Evolutionary conservation across 1,139 yeast genomes (phyloP).

Genomic region (Hyphopichia pseudoburtonii): DNA sequence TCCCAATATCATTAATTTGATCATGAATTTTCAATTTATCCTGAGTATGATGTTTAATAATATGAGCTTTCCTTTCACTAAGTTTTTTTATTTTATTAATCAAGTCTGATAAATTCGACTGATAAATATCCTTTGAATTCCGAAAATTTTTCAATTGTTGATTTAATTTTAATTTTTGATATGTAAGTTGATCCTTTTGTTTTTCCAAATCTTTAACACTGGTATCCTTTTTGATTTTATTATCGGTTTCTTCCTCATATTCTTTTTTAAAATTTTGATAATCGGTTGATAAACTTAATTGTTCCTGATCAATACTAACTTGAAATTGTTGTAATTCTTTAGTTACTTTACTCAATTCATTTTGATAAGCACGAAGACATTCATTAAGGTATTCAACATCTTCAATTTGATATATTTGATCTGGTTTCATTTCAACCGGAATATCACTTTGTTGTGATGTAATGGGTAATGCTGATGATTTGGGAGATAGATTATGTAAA

Average conservation of each 20-base stretch:
- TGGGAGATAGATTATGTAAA: background rate
- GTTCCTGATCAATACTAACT: constrained; percentile 21
- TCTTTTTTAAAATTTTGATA: constrained; percentile 23
- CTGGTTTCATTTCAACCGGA: constrained; percentile 12
- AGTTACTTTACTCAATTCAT: constrained; percentile 25
- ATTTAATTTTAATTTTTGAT: constrained; percentile 33
- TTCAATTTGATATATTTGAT: constrained; percentile 18
- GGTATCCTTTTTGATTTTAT: constrained; percentile 28
- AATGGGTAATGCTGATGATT: no score
- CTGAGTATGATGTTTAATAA: constrained; percentile 17
- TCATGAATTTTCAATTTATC: constrained; percentile 21
- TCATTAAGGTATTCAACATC: constrained; percentile 17
- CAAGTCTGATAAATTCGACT: constrained; percentile 24
- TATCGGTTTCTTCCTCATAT: constrained; percentile 33
- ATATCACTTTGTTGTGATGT: no score
- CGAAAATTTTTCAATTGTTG: constrained; percentile 25
- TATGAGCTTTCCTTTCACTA: constrained; percentile 23
- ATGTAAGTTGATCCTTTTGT: constrained; percentile 28
- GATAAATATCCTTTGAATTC: constrained; percentile 17
- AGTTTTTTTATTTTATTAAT: constrained; percentile 24
- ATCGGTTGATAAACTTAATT: constrained; percentile 19
- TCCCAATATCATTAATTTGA: constrained; percentile 13
- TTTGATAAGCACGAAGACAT: constrained; percentile 27
- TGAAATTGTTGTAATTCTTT: constrained; percentile 26
- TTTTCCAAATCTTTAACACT: constrained; percentile 36